Evolutionary conservation across 176 grass and related monocot genomes (phyloP), one percentile per base, ranked within the genome.

Genomic region (Ensete glaucum): DNA sequence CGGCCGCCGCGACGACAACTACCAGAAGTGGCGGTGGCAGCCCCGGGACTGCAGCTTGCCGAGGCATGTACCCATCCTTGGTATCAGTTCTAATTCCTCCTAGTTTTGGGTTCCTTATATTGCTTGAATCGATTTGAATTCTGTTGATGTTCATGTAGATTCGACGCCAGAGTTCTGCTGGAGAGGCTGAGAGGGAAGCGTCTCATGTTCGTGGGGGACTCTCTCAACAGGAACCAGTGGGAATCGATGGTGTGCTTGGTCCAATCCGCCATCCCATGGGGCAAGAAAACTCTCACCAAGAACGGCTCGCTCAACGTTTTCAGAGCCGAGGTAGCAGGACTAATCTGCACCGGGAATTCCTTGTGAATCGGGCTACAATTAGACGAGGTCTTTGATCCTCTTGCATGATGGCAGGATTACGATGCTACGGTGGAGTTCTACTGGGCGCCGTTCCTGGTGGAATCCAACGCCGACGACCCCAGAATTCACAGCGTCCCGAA

Each of bases 211-310:
- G 90, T 94, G 16, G 95, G 95, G 27, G 95, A 99, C 76, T 99
- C 95, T 16, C 77, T 99, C 25, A 99, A 99, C 74, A 73, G 95
- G 57, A 99, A 99, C 86, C 95, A 99, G 81, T 99, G 91, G 91
- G 81, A 91, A 34, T 94, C 90, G 49, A 82, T 99, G 73, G 88
- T 99, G 17, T 99, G 95, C 77, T 71, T 99, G 78, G 83, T 89
- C 50, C 95, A 99, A 82, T 81, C 86, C 58, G 50, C 89, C 16
- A 52, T 93, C 1, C 83, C 78, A 51, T 74, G 72, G 79, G 86
- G 79, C 6, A 85, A 86, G 79, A 91, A 86, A 50, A 82, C 85
- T 72, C 0, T 92, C 0, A 69, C 83, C 25, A 89, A 87, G 75
- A 55, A 9, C 26, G 88, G 95, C 2, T 63, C 67, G 1, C 11